Conservation (phyloP, 2,329 filamentous ascomycete species). For the Colletotrichum eremochloae region DNA sequence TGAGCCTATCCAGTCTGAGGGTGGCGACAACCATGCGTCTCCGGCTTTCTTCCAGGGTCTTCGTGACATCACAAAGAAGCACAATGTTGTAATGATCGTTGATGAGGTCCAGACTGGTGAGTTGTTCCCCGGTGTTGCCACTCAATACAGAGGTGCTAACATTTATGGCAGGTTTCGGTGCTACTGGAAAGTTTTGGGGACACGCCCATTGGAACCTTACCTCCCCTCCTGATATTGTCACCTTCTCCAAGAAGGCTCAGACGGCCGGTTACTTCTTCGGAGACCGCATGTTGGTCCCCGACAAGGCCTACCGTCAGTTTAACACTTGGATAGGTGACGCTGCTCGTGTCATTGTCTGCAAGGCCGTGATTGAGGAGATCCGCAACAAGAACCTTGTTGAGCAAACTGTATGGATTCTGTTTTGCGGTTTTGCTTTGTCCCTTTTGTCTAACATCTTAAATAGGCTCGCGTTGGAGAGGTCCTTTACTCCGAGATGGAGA, state of each 20-base stretch:
- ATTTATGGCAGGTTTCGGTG: conserved; percentile 71
- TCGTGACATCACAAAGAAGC: conserved; percentile 77
- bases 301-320: conserved; percentile 88
- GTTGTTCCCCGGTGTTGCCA: not conserved
- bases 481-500: conserved; percentile 74
- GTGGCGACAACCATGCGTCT: conserved; percentile 86
- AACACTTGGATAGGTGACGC: conserved; percentile 92
- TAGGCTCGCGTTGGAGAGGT: conserved; percentile 74
- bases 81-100: conserved; percentile 81
- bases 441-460: conserved; percentile 11
- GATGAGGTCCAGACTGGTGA: conserved; percentile 81
- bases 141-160: not conserved
- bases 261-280: conserved; percentile 87
- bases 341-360: conserved; percentile 81
- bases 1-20: conserved; percentile 87
- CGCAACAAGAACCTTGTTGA: conserved; percentile 76
- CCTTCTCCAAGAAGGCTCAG: conserved; percentile 89
- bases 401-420: conserved; percentile 57
- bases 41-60: conserved; percentile 83
- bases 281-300: conserved; percentile 79
- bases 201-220: conserved; percentile 85
- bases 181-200: conserved; percentile 90
- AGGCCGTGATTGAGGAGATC: conserved; percentile 82
- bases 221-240: conserved; percentile 85
- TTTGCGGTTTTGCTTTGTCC: no score